phyloP scores from a whole-genome alignment of 768 basidiomycete species.

The Hypholoma sublateritium region DNA sequence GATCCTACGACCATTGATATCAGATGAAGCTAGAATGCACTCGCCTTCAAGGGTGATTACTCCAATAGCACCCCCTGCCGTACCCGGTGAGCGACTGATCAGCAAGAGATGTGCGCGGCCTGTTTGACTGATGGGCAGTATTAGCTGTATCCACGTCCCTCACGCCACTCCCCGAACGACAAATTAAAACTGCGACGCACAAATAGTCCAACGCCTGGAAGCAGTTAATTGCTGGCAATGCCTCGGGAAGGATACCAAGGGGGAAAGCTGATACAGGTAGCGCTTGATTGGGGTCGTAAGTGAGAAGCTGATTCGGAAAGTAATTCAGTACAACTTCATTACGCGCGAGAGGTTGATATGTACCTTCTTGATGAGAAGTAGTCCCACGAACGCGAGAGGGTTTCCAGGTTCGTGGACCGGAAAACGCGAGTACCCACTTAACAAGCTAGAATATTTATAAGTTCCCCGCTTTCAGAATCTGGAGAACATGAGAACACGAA shows the following conservation, averaged over 20 bases:
- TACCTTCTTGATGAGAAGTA: constrained; percentile 84
- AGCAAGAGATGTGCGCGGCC: constrained; percentile 91
- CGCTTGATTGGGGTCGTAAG: constrained; percentile 83
- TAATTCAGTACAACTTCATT: not conserved
- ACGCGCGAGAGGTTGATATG: not conserved
- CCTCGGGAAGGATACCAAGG: constrained; percentile 87
- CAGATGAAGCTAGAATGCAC: constrained; percentile 6
- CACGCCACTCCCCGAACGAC: not conserved
- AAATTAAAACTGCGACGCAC: constrained; percentile 36
- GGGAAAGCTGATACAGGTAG: constrained; percentile 74
- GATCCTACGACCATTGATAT: not conserved
- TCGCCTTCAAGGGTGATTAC: constrained; percentile 86
- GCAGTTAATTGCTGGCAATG: constrained; percentile 83
- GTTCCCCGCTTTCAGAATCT: constrained; percentile 2
- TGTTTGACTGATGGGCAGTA: constrained; percentile 62
- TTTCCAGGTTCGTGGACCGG: constrained; percentile 80
- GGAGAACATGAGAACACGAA: constrained; percentile 24
- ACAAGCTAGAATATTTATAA: constrained; percentile 37
- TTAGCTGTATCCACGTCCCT: no score
- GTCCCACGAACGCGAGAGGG: constrained; percentile 70
- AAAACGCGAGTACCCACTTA: constrained; percentile 91
- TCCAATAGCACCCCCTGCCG: constrained; percentile 81
- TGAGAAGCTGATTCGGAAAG: constrained; percentile 58
- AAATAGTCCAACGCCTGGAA: constrained; percentile 96
- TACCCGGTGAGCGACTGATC: constrained; percentile 81